These are phyloP conservation scores for Colletotrichum sp. DNA, from an alignment of 2,329 filamentous ascomycete genomes.

Conservation along the genomic window DNA sequence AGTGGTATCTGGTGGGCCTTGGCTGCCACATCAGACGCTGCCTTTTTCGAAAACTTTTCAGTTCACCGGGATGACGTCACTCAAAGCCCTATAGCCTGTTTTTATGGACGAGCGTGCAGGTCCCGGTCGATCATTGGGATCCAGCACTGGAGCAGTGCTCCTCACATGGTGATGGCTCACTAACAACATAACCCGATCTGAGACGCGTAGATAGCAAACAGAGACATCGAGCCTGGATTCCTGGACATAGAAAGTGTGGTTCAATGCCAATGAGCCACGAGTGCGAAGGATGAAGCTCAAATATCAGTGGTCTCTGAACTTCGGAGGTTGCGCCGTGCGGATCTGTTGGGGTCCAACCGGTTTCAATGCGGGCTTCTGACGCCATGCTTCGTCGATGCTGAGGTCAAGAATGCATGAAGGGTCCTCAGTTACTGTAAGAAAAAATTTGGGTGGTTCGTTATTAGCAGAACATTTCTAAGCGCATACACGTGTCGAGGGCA, in stretches of 20 bases:
- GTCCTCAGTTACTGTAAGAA: background rate
- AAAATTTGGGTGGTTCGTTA: background rate
- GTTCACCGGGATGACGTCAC: slow-evolving; percentile 5
- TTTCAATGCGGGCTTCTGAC: background rate
- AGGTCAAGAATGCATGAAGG: background rate
- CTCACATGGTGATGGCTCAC: background rate
- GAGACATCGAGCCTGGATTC: background rate
- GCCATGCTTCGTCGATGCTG: background rate
- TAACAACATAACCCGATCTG: background rate
- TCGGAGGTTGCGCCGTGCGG: background rate
- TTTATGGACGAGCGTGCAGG: background rate
- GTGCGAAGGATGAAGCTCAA: background rate
- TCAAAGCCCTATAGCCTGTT: slow-evolving; percentile 4
- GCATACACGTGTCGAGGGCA: background rate
- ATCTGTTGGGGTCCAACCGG: background rate
- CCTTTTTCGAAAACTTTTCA: background rate
- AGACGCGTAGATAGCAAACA: background rate
- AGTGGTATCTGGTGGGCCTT: background rate
- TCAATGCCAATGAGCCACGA: background rate
- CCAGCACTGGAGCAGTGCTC: background rate
- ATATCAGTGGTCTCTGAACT: background rate
- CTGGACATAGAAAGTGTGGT: background rate
- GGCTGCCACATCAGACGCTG: background rate
- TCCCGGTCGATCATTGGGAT: background rate
- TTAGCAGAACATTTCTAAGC: background rate